These are phyloP conservation scores for Ilyonectria mors-panacis DNA, from an alignment of 2,329 filamentous ascomycete species.

Conservation along the genomic window DNA sequence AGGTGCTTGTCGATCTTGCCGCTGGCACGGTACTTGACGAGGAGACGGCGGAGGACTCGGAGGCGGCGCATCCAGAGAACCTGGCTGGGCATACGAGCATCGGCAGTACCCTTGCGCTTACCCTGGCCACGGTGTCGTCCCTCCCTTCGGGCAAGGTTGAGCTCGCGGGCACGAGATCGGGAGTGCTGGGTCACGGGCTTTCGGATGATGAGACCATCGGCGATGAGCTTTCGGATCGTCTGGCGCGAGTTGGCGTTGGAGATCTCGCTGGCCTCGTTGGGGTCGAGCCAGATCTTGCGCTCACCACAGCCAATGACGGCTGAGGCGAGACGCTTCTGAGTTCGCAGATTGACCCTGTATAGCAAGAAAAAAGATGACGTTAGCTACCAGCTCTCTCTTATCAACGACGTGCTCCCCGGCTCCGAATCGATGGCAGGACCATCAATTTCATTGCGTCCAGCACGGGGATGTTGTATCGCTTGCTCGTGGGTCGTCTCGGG, in stretches of 20 bases:
- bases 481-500: conserved; percentile 38
- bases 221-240: conserved; percentile 99
- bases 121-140: conserved; percentile 99
- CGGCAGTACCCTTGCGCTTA: conserved; percentile 99
- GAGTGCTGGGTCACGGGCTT: conserved; percentile 99
- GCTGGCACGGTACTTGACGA: conserved; percentile 99
- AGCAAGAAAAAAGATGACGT: conserved; percentile 43
- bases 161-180: conserved; percentile 93
- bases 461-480: conserved; percentile 22
- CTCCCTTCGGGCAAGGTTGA: conserved; percentile 94
- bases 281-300: conserved; percentile 99
- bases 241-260: conserved; percentile 99
- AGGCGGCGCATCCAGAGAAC: conserved; percentile 99
- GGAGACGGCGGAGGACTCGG: conserved; percentile 97
- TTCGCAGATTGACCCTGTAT: conserved; percentile 97
- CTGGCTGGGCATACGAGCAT: conserved; percentile 99
- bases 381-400: conserved; percentile 47
- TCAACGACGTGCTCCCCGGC: conserved; percentile 20
- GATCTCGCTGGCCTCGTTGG: conserved; percentile 99
- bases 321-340: conserved; percentile 99
- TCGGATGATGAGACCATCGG: conserved; percentile 99
- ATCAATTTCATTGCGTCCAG: conserved; percentile 37
- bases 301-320: conserved; percentile 99
- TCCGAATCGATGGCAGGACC: conserved; percentile 30
- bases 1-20: conserved; percentile 99